Base-by-base conservation (phyloP, 2,329 filamentous ascomycete genomes). In the Thelonectria rubi region DNA sequence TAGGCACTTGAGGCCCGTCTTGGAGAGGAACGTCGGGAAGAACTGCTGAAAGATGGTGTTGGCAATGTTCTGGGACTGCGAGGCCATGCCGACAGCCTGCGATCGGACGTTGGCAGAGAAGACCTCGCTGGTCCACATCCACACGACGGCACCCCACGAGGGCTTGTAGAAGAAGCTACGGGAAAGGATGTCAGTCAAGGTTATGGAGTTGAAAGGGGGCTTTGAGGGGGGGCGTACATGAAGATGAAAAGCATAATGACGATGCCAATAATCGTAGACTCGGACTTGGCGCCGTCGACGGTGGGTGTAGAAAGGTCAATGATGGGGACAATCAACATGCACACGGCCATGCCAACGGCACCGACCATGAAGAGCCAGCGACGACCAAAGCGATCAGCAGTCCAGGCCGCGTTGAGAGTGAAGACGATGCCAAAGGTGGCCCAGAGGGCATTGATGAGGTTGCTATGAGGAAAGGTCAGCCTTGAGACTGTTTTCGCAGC, bases 71-170 rank as follows among this genome's bases (percentile, higher is more conserved):
- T 87, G 85, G 64, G 80, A 84, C 70, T 87, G 81, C 39, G 79
- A 81, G 63, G 77, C 87, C 88, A 91, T 91, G 57, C 87, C 88
- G 14, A 91, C 87, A 37, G 88, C 88, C 73, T 91, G 88, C 5
- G 88, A 86, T 60, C 88, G 86, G n/a, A 91, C 85, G 74, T 91
- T 91, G 85, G 89, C 88, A 55, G 83, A 87, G 79, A 91, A 91
- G 61, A 91, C 80, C 67, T 91, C 88, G 2, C 86, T 82, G 0
- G 88, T 91, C 84, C 86, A 90, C 73, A 91, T 90, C 88, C 88
- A 91, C 17, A 87, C 85, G 5, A 87, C 90, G 2, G 88, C 88
- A 52, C 88, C 88, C 87, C 88, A 90, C 1, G 86, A 88, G 4
- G 88, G 88, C 73, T 91, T 91, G 77, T 91, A 87, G 77, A 88